A percentile compares a stretch with the other conserved stretches of the same genome.
These are phyloP conservation scores for Aspergillus flavus DNA, from an alignment of 2,329 filamentous ascomycete genomes.

Conservation along the genomic window DNA sequence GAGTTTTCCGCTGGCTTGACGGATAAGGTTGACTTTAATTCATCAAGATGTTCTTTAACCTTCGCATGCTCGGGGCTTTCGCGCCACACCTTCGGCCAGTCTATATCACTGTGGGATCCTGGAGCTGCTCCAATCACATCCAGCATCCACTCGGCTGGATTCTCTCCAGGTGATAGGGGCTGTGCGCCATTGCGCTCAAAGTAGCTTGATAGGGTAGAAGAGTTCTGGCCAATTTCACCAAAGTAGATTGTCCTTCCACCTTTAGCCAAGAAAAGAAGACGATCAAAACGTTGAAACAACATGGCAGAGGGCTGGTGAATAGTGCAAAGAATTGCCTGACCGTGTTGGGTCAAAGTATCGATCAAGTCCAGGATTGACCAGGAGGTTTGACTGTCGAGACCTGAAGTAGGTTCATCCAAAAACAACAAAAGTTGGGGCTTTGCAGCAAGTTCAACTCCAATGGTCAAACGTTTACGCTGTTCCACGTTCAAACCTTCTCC, in stretches of 20 bases:
- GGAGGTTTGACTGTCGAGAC: slow-evolving; percentile 88
- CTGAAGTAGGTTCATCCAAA: slow-evolving; percentile 90
- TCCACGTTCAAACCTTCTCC: slow-evolving; percentile 74
- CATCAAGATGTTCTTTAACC: slow-evolving; percentile 60
- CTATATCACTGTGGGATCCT: slow-evolving; percentile 60
- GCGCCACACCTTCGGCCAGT: slow-evolving; percentile 68
- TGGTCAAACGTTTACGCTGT: slow-evolving; percentile 76
- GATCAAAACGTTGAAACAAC: slow-evolving; percentile 55
- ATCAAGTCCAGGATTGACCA: slow-evolving; percentile 87
- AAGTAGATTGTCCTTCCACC: slow-evolving; percentile 71
- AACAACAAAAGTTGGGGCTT: slow-evolving; percentile 88
- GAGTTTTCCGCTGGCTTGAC: slow-evolving; percentile 40
- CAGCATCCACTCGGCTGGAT: slow-evolving; percentile 77
- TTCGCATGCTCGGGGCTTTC: slow-evolving; percentile 57
- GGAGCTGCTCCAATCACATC: slow-evolving; percentile 61
- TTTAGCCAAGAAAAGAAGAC: slow-evolving; percentile 63
- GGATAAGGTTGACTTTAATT: slow-evolving; percentile 46
- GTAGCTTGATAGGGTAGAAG: slow-evolving; percentile 59
- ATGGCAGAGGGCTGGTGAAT: slow-evolving; percentile 84
- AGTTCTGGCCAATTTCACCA: slow-evolving; percentile 64
- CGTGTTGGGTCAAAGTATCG: slow-evolving; percentile 83
- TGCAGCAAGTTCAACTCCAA: slow-evolving; percentile 89
- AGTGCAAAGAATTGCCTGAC: slow-evolving; percentile 92
- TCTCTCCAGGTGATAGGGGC: slow-evolving; percentile 62
- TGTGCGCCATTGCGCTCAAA: slow-evolving; percentile 67